Evolutionary conservation across 257 asterid genomes (phyloP), one percentile per base, ranked within the genome.

Genomic region (Salvia splendens): DNA sequence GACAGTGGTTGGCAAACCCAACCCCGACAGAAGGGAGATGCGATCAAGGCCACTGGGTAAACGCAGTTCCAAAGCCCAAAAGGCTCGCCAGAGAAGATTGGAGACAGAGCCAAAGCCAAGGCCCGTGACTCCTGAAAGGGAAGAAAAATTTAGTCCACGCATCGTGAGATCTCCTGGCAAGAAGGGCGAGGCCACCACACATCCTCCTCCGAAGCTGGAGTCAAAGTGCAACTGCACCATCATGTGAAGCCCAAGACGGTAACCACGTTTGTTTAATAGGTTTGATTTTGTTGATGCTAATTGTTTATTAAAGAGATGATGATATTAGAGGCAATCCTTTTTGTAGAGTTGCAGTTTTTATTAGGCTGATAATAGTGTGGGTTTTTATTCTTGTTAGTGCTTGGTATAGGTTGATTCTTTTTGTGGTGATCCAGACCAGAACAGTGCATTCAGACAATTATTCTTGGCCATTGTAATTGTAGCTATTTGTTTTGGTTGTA

Each of bases 221-320:
- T 93, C 98, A 30, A 93, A 89, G 83, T 93, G 98, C 77, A 93
- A 93, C 60, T 93, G 98, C 87, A 72, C 77, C 70, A 90, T 93
- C 67, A 93, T 93, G 98, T 89, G 30, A 45, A 67, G 73, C 30
- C 54, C 46, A 68, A 64, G 68, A 64, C 30, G 58, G 30, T 64
- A 50, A 40, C 55, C 30, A 50, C 60, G 67, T 68, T 41, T 68
- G 73, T 76, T 79, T 79, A 75, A 68, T 60, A 67, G 41, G 46
- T 63, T 74, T 61, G 36, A 62, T 67, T 77, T 81, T 65, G 64
- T 68, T 85, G 82, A 77, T 75, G 77, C 82, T 72, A 73, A 82
- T 80, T 74, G 75, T 78, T 24, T 83, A 71, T 48, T 76, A 76
- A 79, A 71, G 82, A 83, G 30, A 24, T 24, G 30, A 24, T 24